These are phyloP conservation scores for Cryptosporidium viatorum DNA, from an alignment of 169 alveolate genomes.

Conservation along the genomic window DNA sequence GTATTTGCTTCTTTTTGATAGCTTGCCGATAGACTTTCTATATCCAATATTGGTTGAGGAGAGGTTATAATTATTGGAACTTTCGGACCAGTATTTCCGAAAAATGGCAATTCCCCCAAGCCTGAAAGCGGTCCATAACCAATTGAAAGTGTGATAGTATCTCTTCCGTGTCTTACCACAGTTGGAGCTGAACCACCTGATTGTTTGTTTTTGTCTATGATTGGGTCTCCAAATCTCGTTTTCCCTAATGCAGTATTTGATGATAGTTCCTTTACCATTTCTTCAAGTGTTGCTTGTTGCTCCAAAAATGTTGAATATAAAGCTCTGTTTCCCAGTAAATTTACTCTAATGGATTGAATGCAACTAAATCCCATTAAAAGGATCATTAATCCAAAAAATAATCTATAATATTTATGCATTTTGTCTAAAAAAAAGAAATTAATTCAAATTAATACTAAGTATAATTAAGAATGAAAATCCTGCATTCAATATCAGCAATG, in stretches of 20 bases:
- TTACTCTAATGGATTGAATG: constrained; percentile 30
- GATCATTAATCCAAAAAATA: constrained; percentile 10
- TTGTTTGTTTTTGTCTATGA: not conserved
- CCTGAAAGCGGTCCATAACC: constrained; percentile 72
- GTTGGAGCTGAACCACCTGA: constrained; percentile 65
- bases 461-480: not conserved
- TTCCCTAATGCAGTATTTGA: constrained; percentile 47
- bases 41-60: constrained; percentile 72
- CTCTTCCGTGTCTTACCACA: constrained; percentile 67
- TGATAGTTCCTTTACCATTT: constrained; percentile 68
- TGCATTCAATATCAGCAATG: not conserved
- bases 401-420: constrained; percentile 2
- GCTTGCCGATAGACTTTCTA: constrained; percentile 65
- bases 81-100: constrained; percentile 75
- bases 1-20: constrained; percentile 72
- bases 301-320: constrained; percentile 46
- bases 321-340: constrained; percentile 33
- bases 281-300: constrained; percentile 57
- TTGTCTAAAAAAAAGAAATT: not conserved
- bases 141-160: constrained; percentile 54
- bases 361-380: not conserved
- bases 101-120: constrained; percentile 63
- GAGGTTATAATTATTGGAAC: constrained; percentile 73
- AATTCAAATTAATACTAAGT: not conserved
- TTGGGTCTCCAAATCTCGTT: constrained; percentile 41